Evolutionary conservation across 2,329 filamentous ascomycete genomes (phyloP), one percentile per base, ranked within the genome.

Genomic region (Chaetomium strumarium): DNA sequence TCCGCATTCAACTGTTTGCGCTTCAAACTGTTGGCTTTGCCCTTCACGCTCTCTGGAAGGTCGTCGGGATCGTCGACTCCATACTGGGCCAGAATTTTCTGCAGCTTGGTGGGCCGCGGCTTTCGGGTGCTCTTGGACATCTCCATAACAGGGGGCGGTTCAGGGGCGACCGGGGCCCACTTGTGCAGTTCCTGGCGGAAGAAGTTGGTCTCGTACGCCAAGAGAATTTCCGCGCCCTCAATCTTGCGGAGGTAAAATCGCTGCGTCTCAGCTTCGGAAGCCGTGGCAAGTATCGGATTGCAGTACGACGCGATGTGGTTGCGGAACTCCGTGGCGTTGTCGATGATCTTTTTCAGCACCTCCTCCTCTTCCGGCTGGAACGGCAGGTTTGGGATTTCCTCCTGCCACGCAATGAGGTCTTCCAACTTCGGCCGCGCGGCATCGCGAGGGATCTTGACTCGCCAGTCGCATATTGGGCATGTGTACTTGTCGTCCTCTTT

Each of bases 401-500:
- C 87, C 54, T 90, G 84, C 83, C 95, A 93, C 2, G 78, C 73
- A 55, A 88, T 77, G 14, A 99, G 75, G 61, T 97, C 91, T 67
- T 99, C 93, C 0, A 99, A 76, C 70, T 96, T 97, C 0, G 93
- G 93, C 29, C 93, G 86, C 19, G 93, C 90, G 20, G 93, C 93
- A 74, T 99, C 93, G 42, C 93, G 88, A 24, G 93, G 93, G 49
- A 99, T 97, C 72, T 92, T 95, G 66, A 96, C 88, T 16, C 93
- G 86, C 83, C 91, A 96, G 68, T 99, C 93, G 67, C 93, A 99
- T 57, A 99, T 95, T 0, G 93, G 93, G 64, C 93, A 99, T 1
- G 92, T 97, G 67, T 96, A 99, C 68, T 95, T 96, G 66, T 97
- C 93, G 58, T 96, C 92, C 66, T 97, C 93, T 71, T 97, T 97